These are phyloP conservation scores for Diaporthe velutina DNA, from an alignment of 2,329 filamentous ascomycete genomes.

Conservation along the genomic window DNA sequence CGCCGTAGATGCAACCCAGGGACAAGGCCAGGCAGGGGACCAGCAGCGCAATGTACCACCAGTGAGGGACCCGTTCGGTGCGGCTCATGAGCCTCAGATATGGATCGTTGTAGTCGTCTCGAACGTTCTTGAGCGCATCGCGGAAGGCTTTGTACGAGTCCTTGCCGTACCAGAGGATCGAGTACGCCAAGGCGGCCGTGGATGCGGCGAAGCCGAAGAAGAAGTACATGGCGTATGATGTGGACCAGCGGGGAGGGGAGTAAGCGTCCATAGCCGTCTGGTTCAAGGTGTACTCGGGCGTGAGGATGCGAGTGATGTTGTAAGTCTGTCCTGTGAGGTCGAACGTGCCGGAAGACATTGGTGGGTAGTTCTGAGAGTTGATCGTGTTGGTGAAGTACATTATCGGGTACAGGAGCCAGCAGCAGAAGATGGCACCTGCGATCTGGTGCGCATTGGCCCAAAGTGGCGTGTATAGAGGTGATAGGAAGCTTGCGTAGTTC, in stretches of 20 bases:
- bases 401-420: conserved; percentile 43
- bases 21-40: conserved; percentile 45
- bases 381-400: conserved; percentile 44
- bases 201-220: conserved; percentile 52
- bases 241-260: conserved; percentile 46
- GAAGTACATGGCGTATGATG: conserved; percentile 49
- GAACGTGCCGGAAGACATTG: conserved; percentile 45
- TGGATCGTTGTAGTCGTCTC: conserved; percentile 46
- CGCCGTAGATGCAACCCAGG: conserved; percentile 46
- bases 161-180: conserved; percentile 46
- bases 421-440: conserved; percentile 38
- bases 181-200: conserved; percentile 48
- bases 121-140: conserved; percentile 42
- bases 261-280: conserved; percentile 46
- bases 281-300: conserved; percentile 46
- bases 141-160: conserved; percentile 42
- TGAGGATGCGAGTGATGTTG: conserved; percentile 46
- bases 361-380: conserved; percentile 41
- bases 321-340: conserved; percentile 45
- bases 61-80: conserved; percentile 46
- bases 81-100: conserved; percentile 49
- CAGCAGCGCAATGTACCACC: conserved; percentile 49
- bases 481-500: conserved; percentile 44
- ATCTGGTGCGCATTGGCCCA: conserved; percentile 43
- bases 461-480: conserved; percentile 43